Evolutionary conservation across 371 early-diverging fungal species (phyloP), one percentile per base, ranked within the genome.

Genomic region (Syncephalastrum contaminatum): DNA sequence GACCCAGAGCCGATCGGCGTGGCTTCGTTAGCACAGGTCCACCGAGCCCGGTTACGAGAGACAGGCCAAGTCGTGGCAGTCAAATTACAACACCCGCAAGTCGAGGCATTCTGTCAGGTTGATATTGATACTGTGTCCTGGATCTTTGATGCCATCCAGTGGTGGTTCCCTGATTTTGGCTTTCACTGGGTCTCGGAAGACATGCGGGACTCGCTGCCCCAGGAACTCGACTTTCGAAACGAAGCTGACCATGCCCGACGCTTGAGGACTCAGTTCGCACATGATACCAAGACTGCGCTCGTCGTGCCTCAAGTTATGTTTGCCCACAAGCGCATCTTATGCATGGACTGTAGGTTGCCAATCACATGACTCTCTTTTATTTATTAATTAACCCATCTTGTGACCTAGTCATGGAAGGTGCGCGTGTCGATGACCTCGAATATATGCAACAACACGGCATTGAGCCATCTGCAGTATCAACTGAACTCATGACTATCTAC

Each of bases 131-230:
- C 92, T 0, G 85, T 88, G 4, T 80, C 84, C 0, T 77, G 76
- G 15, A 70, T 92, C 43, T 80, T 90, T 22, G 64, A 74, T 21
- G 60, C 84, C 36, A 75, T 91, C 24, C 83, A 88, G 51, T 63
- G 75, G 43, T 64, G 88, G 6, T 94, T 96, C 57, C 93, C 94
- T 0, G 85, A 90, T 24, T 96, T 97, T 66, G 88, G 92, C 46
- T 91, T 97, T 54, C 83, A 73, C 47, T 97, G 97, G 97, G 67
- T 97, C 39, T 88, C 88, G 13, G 87, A 90, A 15, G 97, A 97
- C 70, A 86, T 97, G 88, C 75, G 83, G 53, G 74, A 77, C 62
- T 88, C 84, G 18, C 71, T 97, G 53, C 96, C 95, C 7, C 74
- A 79, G 43, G 97, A 97, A 62, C 76, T 97, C 21, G 89, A 96